Percentiles rank a stretch among this genome's conserved stretches.
phyloP scores from a whole-genome alignment of 75 land plant species.

The Cunninghamia lanceolata region DNA sequence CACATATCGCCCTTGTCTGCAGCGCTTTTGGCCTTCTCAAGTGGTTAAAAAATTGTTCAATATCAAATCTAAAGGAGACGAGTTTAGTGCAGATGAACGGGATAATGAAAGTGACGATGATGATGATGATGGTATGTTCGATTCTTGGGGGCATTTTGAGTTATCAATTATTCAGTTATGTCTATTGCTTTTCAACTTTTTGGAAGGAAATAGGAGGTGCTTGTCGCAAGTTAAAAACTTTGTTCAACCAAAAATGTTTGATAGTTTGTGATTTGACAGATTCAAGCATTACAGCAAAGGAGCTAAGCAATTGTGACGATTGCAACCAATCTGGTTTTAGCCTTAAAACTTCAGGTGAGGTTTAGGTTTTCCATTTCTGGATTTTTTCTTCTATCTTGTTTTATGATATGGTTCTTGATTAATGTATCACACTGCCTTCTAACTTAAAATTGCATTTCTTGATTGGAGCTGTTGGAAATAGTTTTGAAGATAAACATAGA shows the following conservation, averaged over 20 bases:
- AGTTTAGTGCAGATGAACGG: constrained; percentile 74
- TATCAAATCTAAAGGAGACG: constrained; percentile 65
- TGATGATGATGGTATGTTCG: constrained; percentile 48
- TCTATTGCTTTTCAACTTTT: neutral
- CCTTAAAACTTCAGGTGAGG: neutral
- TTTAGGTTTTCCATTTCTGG: neutral
- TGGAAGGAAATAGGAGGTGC: neutral
- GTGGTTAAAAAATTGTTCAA: constrained; percentile 89
- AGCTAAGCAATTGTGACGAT: neutral
- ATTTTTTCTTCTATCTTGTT: neutral
- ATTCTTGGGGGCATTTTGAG: neutral
- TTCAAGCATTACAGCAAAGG: neutral
- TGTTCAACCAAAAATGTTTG: neutral
- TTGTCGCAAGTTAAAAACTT: neutral
- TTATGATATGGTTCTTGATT: neutral
- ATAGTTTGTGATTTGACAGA: neutral
- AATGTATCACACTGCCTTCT: neutral
- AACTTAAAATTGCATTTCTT: neutral
- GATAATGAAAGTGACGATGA: constrained; percentile 65
- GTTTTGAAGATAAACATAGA: neutral
- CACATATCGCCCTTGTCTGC: neutral
- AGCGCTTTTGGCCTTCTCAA: constrained; percentile 79
- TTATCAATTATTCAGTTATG: neutral
- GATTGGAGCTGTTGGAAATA: neutral
- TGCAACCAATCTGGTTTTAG: neutral